A percentile compares a stretch with the other conserved stretches of the same genome.
Conservation (phyloP, 176 grass and related monocot species). For the Oryza brachyantha region DNA sequence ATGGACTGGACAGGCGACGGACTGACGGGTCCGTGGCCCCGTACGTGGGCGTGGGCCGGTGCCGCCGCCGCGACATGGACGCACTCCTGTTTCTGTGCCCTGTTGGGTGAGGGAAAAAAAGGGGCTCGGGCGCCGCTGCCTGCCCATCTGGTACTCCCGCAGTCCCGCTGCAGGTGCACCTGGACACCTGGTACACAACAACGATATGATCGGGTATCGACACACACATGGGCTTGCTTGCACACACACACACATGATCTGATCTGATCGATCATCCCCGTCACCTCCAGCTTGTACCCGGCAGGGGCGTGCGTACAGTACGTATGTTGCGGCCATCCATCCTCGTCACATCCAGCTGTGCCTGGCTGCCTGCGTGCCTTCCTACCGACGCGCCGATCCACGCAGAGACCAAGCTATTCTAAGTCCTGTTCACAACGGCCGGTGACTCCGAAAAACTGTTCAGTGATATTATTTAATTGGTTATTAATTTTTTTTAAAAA, state of each 20-base stretch:
- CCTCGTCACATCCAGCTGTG: neutral
- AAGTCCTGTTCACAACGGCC: no score
- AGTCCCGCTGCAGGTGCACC: neutral
- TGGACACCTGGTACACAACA: no score
- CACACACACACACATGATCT: neutral
- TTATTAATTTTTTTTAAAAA: no score
- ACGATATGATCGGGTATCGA: neutral
- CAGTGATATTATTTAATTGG: no score
- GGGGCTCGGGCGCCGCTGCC: no score
- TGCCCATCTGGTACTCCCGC: conserved; percentile 9
- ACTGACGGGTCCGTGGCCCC: neutral
- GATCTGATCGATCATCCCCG: no score
- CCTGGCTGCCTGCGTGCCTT: neutral
- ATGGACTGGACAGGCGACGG: neutral
- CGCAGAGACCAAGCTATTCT: no score
- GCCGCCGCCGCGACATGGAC: neutral
- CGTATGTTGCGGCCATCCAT: neutral
- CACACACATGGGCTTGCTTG: conserved; percentile 28
- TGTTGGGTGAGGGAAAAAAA: conserved; percentile 3
- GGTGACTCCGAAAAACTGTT: no score
- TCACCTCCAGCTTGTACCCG: conserved; percentile 11
- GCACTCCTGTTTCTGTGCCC: neutral
- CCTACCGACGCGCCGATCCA: no score
- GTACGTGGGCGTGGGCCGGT: neutral
- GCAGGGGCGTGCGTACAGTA: neutral